These are phyloP conservation scores for Ophiostoma fasciatum DNA, from an alignment of 2,329 filamentous ascomycete species.

Conservation along the genomic window DNA sequence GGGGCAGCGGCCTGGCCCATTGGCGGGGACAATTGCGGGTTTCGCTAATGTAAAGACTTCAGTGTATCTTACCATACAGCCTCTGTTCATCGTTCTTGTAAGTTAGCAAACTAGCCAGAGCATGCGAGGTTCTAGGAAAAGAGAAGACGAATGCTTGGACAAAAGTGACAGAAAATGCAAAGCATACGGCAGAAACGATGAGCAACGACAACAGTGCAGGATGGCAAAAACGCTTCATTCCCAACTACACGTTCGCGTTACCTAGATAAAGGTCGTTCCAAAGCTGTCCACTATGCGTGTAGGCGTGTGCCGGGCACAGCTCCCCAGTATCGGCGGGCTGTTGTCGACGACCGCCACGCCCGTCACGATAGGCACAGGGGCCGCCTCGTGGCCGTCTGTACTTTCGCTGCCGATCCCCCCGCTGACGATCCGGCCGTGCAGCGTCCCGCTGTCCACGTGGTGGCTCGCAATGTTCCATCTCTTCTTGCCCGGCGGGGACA, in stretches of 20 bases:
- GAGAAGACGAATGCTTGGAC: too few species aligned
- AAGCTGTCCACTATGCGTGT: slow-evolving; percentile 18
- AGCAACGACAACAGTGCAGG: background rate
- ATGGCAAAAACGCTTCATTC: background rate
- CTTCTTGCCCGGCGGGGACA: background rate
- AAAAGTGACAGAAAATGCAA: too few species aligned
- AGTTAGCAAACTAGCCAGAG: too few species aligned
- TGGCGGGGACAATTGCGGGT: too few species aligned
- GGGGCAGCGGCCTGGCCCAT: too few species aligned
- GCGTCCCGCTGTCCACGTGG: background rate
- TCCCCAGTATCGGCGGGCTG: slow-evolving; percentile 4
- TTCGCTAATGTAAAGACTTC: too few species aligned
- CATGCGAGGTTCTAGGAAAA: too few species aligned
- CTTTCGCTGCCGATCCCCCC: background rate
- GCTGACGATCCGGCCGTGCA: background rate
- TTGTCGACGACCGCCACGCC: slow-evolving; percentile 6
- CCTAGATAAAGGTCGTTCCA: slow-evolving; percentile 20
- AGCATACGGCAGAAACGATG: background rate
- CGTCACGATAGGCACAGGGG: too few species aligned
- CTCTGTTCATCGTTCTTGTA: too few species aligned
- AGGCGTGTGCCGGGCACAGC: slow-evolving; percentile 11
- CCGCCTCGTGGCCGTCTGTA: background rate
- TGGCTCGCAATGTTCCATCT: slow-evolving; percentile 4
- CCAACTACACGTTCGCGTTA: too few species aligned
- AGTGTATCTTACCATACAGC: too few species aligned